These are phyloP conservation scores for Perkinsus olseni DNA, from an alignment of 169 alveolate genomes.

Conservation along the genomic window DNA sequence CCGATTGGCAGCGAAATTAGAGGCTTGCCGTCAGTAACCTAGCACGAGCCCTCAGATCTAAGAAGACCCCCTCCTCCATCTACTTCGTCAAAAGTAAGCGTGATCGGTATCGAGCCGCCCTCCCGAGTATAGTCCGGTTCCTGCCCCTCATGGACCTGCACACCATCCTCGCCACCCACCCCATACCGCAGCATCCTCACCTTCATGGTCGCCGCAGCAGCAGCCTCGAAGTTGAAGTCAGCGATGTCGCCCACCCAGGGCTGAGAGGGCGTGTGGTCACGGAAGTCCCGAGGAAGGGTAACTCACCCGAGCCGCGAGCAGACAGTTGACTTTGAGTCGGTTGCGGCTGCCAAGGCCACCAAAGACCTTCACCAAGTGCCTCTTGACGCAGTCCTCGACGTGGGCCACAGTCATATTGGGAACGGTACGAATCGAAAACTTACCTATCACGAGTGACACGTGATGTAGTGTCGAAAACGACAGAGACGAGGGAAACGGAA, in stretches of 20 bases:
- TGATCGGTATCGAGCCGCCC: neutral
- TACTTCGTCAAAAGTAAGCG: neutral
- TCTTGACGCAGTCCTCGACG: neutral
- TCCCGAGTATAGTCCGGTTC: constrained; percentile 6
- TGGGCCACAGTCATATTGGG: neutral
- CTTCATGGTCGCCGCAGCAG: neutral
- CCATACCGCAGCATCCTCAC: neutral
- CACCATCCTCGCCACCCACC: neutral
- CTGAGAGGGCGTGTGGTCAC: neutral
- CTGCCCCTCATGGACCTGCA: neutral
- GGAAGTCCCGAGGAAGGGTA: neutral
- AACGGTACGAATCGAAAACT: neutral
- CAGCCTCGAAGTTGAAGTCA: neutral
- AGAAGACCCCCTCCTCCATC: neutral
- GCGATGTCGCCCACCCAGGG: neutral
- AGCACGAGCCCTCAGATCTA: neutral
- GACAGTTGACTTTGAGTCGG: neutral
- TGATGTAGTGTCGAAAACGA: no score
- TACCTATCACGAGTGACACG: neutral
- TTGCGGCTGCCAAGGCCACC: neutral
- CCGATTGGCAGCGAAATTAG: neutral
- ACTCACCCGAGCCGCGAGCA: neutral
- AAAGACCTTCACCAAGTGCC: neutral
- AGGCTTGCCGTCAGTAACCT: neutral
- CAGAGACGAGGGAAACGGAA: no score